These are phyloP conservation scores for Xerocomellus intermedius DNA, from an alignment of 768 basidiomycete species.

Conservation along the genomic window DNA sequence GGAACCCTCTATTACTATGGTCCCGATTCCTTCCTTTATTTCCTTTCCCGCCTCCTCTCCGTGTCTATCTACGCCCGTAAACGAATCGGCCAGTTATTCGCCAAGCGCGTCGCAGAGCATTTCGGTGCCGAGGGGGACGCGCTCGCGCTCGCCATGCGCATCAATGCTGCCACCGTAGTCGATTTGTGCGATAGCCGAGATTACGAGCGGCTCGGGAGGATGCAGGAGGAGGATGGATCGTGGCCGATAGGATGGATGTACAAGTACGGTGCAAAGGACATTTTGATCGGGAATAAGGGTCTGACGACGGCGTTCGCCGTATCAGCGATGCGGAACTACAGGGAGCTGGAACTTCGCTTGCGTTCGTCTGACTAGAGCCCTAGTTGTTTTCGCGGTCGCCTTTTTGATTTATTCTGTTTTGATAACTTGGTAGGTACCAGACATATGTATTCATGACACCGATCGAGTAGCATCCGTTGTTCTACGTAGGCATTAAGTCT, in stretches of 20 bases:
- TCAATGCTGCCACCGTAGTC: conserved; percentile 10
- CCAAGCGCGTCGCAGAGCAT: conserved; percentile 13
- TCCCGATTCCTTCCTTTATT: conserved; percentile 19
- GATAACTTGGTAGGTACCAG: too few relatives aligned
- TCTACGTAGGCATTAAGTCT: too few relatives aligned
- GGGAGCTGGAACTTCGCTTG: conserved; percentile 9
- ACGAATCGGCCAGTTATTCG: conserved; percentile 12
- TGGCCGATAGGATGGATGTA: conserved; percentile 24
- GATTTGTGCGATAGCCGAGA: conserved; percentile 14
- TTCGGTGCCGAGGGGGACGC: conserved; percentile 22
- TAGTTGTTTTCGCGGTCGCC: neutral
- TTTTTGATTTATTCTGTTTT: neutral
- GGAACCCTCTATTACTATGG: conserved; percentile 22
- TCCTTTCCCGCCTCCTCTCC: conserved; percentile 22
- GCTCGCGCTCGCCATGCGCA: conserved; percentile 19
- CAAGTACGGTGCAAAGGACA: conserved; percentile 3
- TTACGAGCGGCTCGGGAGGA: conserved; percentile 13
- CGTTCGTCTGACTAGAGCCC: conserved; percentile 12
- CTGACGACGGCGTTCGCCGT: conserved; percentile 23
- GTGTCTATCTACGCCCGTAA: conserved; percentile 17
- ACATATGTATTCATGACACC: too few relatives aligned
- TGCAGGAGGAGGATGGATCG: conserved; percentile 22
- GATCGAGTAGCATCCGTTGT: too few relatives aligned
- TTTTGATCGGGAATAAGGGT: conserved; percentile 18
- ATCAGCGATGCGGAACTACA: conserved; percentile 15